These are phyloP conservation scores for Xerocomus spinulosus DNA, from an alignment of 768 basidiomycete genomes.

Conservation along the genomic window DNA sequence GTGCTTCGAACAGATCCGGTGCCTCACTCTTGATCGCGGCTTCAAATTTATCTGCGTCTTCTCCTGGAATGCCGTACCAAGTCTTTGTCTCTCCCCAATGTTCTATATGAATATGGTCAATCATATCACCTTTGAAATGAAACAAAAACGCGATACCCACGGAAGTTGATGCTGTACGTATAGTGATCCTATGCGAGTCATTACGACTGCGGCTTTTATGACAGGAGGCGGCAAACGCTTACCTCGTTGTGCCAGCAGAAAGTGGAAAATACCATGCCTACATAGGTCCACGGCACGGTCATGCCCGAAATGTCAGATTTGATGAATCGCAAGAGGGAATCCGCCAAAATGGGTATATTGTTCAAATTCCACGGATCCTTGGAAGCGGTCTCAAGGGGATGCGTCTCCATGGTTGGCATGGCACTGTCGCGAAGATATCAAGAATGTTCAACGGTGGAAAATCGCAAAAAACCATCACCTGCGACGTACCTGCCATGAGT, in stretches of 20 bases:
- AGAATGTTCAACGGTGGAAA: slow-evolving; percentile 28
- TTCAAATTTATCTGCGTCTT: slow-evolving; percentile 93
- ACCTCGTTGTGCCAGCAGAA: slow-evolving; percentile 99
- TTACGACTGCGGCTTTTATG: slow-evolving; percentile 20
- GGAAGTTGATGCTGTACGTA: slow-evolving; percentile 93
- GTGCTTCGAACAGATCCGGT: slow-evolving; percentile 96
- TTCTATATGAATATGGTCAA: slow-evolving; percentile 50
- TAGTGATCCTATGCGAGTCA: slow-evolving; percentile 75
- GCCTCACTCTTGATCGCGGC: slow-evolving; percentile 92
- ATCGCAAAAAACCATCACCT: slow-evolving; percentile 7
- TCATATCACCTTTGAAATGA: slow-evolving; percentile 20
- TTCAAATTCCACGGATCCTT: slow-evolving; percentile 97
- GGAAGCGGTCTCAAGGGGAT: slow-evolving; percentile 82
- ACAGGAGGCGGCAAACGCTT: slow-evolving; percentile 22
- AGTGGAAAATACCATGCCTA: slow-evolving; percentile 98
- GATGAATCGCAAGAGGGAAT: slow-evolving; percentile 93
- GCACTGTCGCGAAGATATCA: slow-evolving; percentile 48
- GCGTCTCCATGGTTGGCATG: slow-evolving; percentile 93
- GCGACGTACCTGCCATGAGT: slow-evolving; percentile 88
- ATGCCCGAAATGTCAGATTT: slow-evolving; percentile 99
- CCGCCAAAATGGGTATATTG: slow-evolving; percentile 89
- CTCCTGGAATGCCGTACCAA: slow-evolving; percentile 98
- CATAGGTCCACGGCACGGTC: slow-evolving; percentile 99
- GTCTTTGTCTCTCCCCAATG: slow-evolving; percentile 99
- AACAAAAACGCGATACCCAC: slow-evolving; percentile 43